Evolutionary conservation across 345 rosid species (phyloP).

Genomic region (Rubroshorea leprosula): DNA sequence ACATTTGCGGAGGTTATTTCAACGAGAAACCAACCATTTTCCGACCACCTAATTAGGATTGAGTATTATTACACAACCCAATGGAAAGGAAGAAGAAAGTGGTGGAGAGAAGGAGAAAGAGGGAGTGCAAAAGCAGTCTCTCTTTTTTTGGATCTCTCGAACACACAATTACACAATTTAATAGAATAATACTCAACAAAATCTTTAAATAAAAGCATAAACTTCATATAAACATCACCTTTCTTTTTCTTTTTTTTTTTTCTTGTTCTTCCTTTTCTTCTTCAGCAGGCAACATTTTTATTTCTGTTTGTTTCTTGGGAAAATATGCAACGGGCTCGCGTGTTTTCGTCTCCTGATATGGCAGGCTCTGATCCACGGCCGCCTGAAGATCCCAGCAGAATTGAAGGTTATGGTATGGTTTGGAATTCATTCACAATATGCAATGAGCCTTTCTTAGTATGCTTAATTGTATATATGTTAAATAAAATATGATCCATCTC

Average conservation of each 20-base stretch:
- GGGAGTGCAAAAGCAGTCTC: slow-evolving; percentile 23
- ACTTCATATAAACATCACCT: not conserved
- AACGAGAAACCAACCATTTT: not conserved
- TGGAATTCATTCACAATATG: too few relatives aligned
- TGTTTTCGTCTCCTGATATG: slow-evolving; percentile 49
- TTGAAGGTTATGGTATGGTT: slow-evolving; percentile 37
- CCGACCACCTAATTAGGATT: not conserved
- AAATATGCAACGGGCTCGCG: slow-evolving; percentile 26
- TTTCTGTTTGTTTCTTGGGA: not conserved
- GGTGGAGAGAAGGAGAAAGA: slow-evolving; percentile 6
- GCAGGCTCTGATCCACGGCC: slow-evolving; percentile 3
- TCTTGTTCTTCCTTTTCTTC: not conserved
- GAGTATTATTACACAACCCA: not conserved
- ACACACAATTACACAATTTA: not conserved
- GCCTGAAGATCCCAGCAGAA: slow-evolving; percentile 28
- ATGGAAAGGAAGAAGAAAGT: not conserved
- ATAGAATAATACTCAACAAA: not conserved
- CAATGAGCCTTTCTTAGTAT: too few relatives aligned
- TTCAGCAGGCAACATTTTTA: too few relatives aligned
- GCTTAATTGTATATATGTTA: not conserved
- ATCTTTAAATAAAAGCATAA: not conserved
- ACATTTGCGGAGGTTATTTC: not conserved
- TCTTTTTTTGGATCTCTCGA: slow-evolving; percentile 23
- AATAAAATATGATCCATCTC: too few relatives aligned
- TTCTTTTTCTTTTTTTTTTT: too few relatives aligned